Conservation (phyloP, 257 asterid genomes). For the Striga asiatica region DNA sequence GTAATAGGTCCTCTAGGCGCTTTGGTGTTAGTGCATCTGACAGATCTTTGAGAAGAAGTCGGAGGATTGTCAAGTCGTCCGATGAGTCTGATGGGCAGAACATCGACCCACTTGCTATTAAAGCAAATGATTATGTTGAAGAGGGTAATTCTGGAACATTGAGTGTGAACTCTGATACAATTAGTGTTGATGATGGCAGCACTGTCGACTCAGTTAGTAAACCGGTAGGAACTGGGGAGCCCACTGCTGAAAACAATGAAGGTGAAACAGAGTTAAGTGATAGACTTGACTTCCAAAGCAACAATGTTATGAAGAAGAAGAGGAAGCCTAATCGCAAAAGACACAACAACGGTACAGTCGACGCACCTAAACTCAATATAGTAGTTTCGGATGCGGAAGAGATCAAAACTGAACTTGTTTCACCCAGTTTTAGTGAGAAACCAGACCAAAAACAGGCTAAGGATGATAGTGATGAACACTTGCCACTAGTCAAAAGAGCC, state of each 20-base stretch:
- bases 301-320: conserved; percentile 53
- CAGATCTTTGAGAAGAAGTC: conserved; percentile 53
- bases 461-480: conserved; percentile 84
- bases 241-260: conserved; percentile 31
- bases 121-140: conserved; percentile 47
- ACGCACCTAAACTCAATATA: conserved; percentile 26
- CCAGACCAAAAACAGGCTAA: conserved; percentile 26
- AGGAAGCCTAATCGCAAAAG: conserved; percentile 70
- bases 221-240: conserved; percentile 25
- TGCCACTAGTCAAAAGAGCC: conserved; percentile 88
- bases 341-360: conserved; percentile 28
- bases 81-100: conserved; percentile 47
- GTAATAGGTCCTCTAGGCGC: conserved; percentile 27
- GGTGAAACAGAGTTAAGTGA: conserved; percentile 39
- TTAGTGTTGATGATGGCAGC: conserved; percentile 47
- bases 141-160: conserved; percentile 56
- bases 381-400: conserved; percentile 32
- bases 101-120: conserved; percentile 35
- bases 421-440: conserved; percentile 36
- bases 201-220: conserved; percentile 44
- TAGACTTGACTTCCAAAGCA: conserved; percentile 54
- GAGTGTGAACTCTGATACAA: conserved; percentile 53
- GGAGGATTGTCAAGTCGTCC: conserved; percentile 41
- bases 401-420: conserved; percentile 27
- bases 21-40: conserved; percentile 22